Conservation (phyloP, 208 protist genomes). For the Acanthamoeba healyi region DNA sequence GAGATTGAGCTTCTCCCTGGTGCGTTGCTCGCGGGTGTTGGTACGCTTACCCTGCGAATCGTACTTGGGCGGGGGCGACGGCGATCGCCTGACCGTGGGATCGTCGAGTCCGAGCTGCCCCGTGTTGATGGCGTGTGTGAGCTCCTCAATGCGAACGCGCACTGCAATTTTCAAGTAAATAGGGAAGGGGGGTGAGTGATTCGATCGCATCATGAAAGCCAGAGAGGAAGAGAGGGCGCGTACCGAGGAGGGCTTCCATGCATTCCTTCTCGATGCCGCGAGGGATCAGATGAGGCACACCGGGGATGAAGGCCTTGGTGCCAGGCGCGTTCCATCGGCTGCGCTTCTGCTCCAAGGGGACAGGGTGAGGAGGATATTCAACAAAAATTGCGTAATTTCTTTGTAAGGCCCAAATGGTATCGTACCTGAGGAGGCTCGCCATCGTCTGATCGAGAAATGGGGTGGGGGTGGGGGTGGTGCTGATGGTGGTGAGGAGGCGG, state of each 20-base stretch:
- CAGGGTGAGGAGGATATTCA: too few relatives aligned
- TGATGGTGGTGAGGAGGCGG: neutral
- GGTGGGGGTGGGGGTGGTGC: too few relatives aligned
- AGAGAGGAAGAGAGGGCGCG: neutral
- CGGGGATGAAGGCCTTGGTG: conserved; percentile 59
- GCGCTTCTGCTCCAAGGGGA: neutral
- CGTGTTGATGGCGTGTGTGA: conserved; percentile 55
- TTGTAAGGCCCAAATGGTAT: too few relatives aligned
- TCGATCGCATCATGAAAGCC: too few relatives aligned
- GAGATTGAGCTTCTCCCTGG: conserved; percentile 77
- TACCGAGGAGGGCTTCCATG: conserved; percentile 65
- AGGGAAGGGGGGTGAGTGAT: neutral
- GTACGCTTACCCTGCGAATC: conserved; percentile 82
- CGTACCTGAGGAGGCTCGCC: neutral
- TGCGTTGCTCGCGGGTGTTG: conserved; percentile 86
- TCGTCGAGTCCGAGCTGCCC: conserved; percentile 62
- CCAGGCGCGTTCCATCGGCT: conserved; percentile 60
- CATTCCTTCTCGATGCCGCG: neutral
- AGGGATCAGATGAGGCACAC: conserved; percentile 47
- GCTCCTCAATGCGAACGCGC: conserved; percentile 61
- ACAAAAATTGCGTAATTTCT: too few relatives aligned
- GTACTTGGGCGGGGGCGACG: conserved; percentile 87
- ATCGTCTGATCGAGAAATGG: neutral
- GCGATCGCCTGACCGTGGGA: conserved; percentile 79
- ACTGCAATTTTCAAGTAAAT: neutral